Percentiles rank a stretch among this genome's conserved stretches.
phyloP scores from a whole-genome alignment of 257 asterid genomes.

The Mentha longifolia region DNA sequence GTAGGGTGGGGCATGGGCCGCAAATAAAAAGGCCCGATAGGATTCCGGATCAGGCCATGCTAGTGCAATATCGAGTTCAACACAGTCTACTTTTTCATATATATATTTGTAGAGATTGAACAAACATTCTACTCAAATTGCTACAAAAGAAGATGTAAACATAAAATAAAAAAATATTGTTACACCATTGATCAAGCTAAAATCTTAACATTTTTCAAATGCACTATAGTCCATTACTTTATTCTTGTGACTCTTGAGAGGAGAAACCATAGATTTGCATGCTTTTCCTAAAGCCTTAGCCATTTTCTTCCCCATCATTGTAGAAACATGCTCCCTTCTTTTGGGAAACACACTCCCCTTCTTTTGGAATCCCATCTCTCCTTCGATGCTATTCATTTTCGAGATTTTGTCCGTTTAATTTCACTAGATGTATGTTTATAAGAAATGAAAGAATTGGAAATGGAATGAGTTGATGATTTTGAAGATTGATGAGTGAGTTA shows the following conservation, averaged over 20 bases:
- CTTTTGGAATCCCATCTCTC: background rate
- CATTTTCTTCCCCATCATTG: constrained; percentile 30
- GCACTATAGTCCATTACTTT: background rate
- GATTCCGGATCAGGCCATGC: too few relatives aligned
- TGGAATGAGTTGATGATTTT: background rate
- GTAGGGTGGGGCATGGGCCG: too few relatives aligned
- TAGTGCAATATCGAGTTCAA: too few relatives aligned
- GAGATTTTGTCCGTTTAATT: background rate
- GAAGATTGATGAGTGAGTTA: background rate
- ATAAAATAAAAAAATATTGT: background rate
- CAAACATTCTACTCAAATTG: background rate
- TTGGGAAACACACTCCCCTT: constrained; percentile 21
- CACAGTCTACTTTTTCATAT: too few relatives aligned
- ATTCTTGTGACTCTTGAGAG: background rate
- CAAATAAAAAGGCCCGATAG: too few relatives aligned
- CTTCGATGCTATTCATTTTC: background rate
- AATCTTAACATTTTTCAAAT: background rate
- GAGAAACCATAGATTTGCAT: background rate
- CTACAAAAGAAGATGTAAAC: background rate
- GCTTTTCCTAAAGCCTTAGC: constrained; percentile 13
- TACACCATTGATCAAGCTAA: background rate
- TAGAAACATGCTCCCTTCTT: constrained; percentile 23
- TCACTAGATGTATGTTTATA: too few relatives aligned
- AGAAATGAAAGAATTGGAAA: background rate
- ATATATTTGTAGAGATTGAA: too few relatives aligned